Conservation (phyloP, 495 filamentous ascomycete species). For the Halenospora varia region DNA sequence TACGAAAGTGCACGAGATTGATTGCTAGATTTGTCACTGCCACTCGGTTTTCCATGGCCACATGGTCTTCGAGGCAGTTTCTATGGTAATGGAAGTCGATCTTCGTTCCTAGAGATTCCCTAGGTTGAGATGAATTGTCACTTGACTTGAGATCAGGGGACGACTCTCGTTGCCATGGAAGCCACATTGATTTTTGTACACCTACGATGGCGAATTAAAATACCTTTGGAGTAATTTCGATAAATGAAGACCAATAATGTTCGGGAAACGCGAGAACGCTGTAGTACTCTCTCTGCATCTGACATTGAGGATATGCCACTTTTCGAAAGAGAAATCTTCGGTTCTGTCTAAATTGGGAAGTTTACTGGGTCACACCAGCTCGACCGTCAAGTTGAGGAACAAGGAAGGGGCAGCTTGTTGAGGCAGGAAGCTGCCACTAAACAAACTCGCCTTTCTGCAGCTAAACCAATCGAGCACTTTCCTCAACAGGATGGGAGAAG, state of each 20-base stretch:
- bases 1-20: neutral
- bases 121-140: neutral
- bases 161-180: neutral
- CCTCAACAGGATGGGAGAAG: too few species aligned
- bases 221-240: neutral
- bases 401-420: too few species aligned
- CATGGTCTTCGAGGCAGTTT: neutral
- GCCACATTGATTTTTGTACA: neutral
- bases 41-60: neutral
- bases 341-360: too few species aligned
- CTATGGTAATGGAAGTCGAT: neutral
- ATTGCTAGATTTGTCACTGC: neutral
- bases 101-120: neutral
- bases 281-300: neutral
- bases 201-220: neutral
- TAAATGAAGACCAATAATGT: neutral
- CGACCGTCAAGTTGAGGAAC: too few species aligned
- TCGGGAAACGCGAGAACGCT: neutral
- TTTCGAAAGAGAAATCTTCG: too few species aligned
- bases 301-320: neutral
- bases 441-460: too few species aligned
- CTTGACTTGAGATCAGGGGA: neutral
- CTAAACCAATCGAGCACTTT: too few species aligned
- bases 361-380: too few species aligned
- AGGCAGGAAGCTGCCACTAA: too few species aligned